Percentiles rank a stretch among this genome's conserved stretches.
These are phyloP conservation scores for Pterocarpus santalinus DNA, from an alignment of 306 rosid genomes.

Conservation along the genomic window DNA sequence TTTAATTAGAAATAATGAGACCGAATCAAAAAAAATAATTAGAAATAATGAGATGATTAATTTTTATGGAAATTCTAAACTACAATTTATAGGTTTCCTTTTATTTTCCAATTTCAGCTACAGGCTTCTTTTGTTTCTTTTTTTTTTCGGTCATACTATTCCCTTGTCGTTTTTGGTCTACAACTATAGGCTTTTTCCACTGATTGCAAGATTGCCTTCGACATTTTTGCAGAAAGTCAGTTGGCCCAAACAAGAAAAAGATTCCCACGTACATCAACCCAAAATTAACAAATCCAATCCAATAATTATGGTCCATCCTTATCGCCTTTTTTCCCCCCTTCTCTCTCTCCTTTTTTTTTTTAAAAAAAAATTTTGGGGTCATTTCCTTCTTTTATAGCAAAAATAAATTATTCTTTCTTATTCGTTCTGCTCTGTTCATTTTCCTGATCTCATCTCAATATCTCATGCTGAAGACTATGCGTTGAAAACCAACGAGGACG, in stretches of 20 bases:
- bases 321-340: neutral
- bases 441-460: constrained; percentile 21
- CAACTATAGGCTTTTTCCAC: neutral
- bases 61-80: no score
- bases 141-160: neutral
- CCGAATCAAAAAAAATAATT: no score
- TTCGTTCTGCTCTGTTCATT: neutral
- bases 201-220: neutral
- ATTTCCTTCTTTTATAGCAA: neutral
- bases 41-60: no score
- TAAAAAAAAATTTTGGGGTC: neutral
- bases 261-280: neutral
- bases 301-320: neutral
- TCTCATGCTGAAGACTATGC: constrained; percentile 31
- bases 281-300: constrained; percentile 1
- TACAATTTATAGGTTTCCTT: no score
- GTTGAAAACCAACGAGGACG: constrained; percentile 36
- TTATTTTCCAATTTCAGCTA: no score
- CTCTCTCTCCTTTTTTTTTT: neutral
- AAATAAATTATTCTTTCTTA: neutral
- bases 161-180: no score
- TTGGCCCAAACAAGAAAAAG: constrained; percentile 7
- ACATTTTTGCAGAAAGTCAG: neutral
- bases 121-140: neutral
- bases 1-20: neutral